A percentile compares a stretch with the other conserved stretches of the same genome.
These are phyloP conservation scores for Clavariopsis aquatica DNA, from an alignment of 495 filamentous ascomycete species.

Conservation along the genomic window DNA sequence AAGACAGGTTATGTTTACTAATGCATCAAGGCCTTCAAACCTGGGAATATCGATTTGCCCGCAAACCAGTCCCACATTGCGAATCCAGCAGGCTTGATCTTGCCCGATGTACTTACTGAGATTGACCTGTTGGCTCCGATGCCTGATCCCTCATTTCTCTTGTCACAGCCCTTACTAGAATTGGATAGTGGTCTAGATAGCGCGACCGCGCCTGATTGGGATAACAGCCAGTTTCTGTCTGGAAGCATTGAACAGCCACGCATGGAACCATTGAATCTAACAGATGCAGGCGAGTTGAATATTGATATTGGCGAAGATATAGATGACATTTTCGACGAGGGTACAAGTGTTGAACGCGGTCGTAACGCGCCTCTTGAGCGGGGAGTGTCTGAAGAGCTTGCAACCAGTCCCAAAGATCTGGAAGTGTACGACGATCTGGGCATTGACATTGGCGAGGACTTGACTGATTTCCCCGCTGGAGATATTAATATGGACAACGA, in stretches of 20 bases:
- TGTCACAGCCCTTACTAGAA: slow-evolving; percentile 35
- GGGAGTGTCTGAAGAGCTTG: slow-evolving; percentile 59
- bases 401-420: slow-evolving; percentile 36
- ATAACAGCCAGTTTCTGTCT: slow-evolving; percentile 42
- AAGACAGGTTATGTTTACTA: slow-evolving; percentile 2
- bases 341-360: slow-evolving; percentile 77
- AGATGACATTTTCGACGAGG: slow-evolving; percentile 50
- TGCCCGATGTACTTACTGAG: slow-evolving; percentile 87
- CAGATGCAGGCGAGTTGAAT: slow-evolving; percentile 59
- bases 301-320: slow-evolving; percentile 62
- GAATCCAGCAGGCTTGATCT: slow-evolving; percentile 50
- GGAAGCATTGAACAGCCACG: slow-evolving; percentile 38
- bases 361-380: slow-evolving; percentile 72
- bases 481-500: slow-evolving; percentile 24
- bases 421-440: slow-evolving; percentile 47
- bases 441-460: slow-evolving; percentile 55
- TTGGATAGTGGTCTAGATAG: slow-evolving; percentile 28
- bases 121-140: slow-evolving; percentile 69
- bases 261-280: slow-evolving; percentile 47
- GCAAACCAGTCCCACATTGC: slow-evolving; percentile 49
- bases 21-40: slow-evolving; percentile 52
- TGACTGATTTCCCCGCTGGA: slow-evolving; percentile 10
- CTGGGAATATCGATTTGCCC: slow-evolving; percentile 57
- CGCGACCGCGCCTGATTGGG: slow-evolving; percentile 44
- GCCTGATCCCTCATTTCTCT: slow-evolving; percentile 46